Conservation (phyloP, 208 protist genomes). For the Porcisia hertigi region DNA sequence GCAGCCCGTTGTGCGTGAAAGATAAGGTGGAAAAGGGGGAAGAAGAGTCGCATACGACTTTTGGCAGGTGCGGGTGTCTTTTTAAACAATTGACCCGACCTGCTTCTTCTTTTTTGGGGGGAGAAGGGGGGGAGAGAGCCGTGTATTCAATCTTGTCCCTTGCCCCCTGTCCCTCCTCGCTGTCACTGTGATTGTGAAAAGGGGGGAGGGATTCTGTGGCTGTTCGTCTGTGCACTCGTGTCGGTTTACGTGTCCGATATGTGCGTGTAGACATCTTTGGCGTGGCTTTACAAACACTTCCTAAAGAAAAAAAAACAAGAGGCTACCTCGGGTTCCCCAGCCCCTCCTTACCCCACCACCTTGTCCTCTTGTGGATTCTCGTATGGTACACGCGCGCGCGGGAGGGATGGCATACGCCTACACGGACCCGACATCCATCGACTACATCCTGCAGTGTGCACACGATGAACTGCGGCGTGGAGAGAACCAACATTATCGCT, state of each 20-base stretch:
- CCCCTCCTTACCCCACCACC: background rate
- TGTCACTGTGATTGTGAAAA: background rate
- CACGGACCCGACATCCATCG: conserved; percentile 31
- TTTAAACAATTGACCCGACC: no score
- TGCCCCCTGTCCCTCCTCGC: background rate
- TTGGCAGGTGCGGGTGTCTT: no score
- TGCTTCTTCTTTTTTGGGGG: no score
- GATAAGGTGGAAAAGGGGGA: no score
- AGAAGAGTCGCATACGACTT: no score
- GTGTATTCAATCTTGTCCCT: background rate
- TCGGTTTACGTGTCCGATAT: no score
- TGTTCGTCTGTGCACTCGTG: no score
- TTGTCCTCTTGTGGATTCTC: background rate
- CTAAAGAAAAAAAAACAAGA: no score
- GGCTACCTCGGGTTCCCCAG: no score
- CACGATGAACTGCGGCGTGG: conserved; percentile 25
- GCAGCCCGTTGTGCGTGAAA: no score
- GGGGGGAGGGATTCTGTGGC: no score
- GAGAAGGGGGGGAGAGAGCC: no score
- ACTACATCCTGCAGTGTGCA: conserved; percentile 28
- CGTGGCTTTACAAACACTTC: background rate
- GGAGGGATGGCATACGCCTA: conserved; percentile 21
- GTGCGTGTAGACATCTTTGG: background rate
- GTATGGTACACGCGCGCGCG: background rate
- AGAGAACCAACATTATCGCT: conserved; percentile 25